These are phyloP conservation scores for Euphrasia arctica DNA, from an alignment of 305 asterid species.

Conservation along the genomic window DNA sequence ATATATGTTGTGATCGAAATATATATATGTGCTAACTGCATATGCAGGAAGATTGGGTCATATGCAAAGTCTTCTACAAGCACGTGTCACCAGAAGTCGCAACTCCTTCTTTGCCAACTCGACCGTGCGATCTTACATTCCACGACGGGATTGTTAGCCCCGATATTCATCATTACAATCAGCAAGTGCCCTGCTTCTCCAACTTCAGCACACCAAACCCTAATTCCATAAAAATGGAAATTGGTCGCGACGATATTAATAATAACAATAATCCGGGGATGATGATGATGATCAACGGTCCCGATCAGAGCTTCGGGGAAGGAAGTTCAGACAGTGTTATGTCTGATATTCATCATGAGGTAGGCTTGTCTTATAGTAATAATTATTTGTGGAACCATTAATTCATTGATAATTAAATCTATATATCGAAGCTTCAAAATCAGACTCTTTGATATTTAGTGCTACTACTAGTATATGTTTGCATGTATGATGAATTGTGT, in stretches of 20 bases:
- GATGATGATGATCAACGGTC: neutral
- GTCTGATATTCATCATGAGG: conserved; percentile 22
- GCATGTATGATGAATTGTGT: too few species aligned
- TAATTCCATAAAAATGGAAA: conserved; percentile 30
- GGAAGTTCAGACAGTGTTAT: conserved; percentile 62
- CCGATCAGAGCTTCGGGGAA: conserved; percentile 38
- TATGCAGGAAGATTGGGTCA: conserved; percentile 70
- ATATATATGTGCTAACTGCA: too few species aligned
- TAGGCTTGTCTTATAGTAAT: neutral
- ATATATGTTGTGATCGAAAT: too few species aligned
- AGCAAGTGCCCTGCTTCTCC: conserved; percentile 99
- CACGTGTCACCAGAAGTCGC: conserved; percentile 31
- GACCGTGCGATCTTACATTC: conserved; percentile 20
- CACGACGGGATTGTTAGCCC: neutral
- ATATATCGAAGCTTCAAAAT: too few species aligned
- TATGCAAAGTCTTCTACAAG: conserved; percentile 76
- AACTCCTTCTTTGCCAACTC: conserved; percentile 34
- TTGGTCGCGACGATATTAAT: conserved; percentile 1
- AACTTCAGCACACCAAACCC: conserved; percentile 31
- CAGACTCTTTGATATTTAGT: too few species aligned
- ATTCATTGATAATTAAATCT: neutral
- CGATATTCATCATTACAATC: conserved; percentile 5
- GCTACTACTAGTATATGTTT: too few species aligned
- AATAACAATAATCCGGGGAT: neutral
- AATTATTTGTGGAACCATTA: conserved; percentile 2